A percentile compares a stretch with the other conserved stretches of the same genome.
phyloP scores from a whole-genome alignment of 345 rosid species.

The Bretschneidera sinensis region DNA sequence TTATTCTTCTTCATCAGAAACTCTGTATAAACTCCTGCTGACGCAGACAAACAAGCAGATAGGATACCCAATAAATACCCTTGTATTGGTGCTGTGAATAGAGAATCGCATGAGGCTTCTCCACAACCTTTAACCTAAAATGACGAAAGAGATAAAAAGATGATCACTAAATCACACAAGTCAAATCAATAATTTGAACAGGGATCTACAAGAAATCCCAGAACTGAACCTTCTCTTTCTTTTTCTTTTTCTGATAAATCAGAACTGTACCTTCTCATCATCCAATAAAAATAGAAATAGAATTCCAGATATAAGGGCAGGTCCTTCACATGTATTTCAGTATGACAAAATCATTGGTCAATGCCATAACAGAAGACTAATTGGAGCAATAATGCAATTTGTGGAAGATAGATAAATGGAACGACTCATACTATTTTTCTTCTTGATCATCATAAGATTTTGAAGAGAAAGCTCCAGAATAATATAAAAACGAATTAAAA shows the following conservation, averaged over 20 bases:
- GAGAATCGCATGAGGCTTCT: slow-evolving; percentile 74
- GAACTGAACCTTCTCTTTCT: too few species aligned
- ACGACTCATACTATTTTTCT: not conserved
- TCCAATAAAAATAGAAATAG: not conserved
- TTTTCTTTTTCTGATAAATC: too few species aligned
- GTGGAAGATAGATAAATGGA: not conserved
- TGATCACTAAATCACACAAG: not conserved
- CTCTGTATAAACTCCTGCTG: slow-evolving; percentile 95
- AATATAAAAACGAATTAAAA: too few species aligned
- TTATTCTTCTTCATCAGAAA: slow-evolving; percentile 93
- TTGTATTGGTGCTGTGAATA: slow-evolving; percentile 85
- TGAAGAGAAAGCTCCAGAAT: not conserved
- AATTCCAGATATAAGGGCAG: not conserved
- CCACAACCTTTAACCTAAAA: slow-evolving; percentile 88
- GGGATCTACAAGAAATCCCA: not conserved
- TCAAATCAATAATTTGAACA: too few species aligned
- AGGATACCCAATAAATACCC: slow-evolving; percentile 81
- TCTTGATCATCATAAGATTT: not conserved
- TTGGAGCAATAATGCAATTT: not conserved
- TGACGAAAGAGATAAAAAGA: not conserved
- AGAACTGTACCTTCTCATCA: not conserved
- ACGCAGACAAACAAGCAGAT: slow-evolving; percentile 89
- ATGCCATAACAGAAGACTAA: not conserved
- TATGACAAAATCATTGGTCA: too few species aligned
- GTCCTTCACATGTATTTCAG: not conserved